A percentile compares a stretch with the other conserved stretches of the same genome.
These are phyloP conservation scores for Quercus ilex DNA, from an alignment of 306 rosid species.

Conservation along the genomic window DNA sequence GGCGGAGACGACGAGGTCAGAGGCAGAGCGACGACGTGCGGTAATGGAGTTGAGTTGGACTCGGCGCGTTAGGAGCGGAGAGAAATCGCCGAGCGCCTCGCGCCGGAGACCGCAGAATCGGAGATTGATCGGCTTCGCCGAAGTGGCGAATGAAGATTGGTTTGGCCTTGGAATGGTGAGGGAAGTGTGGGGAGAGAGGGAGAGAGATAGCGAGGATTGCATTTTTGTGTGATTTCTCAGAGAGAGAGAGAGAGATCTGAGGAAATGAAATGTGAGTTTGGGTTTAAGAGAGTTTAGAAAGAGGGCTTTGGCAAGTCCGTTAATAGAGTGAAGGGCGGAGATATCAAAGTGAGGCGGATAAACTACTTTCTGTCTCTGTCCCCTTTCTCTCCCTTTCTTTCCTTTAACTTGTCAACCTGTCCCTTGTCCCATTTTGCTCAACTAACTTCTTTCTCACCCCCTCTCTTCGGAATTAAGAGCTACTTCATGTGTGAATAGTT, in stretches of 20 bases:
- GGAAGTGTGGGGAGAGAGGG: constrained; percentile 46
- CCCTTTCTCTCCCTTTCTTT: background rate
- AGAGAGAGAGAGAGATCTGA: constrained; percentile 17
- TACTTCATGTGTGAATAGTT: too few species aligned
- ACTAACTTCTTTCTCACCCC: background rate
- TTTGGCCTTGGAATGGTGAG: constrained; percentile 49
- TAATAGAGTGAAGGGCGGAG: constrained; percentile 56
- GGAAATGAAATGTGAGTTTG: background rate
- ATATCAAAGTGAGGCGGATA: constrained; percentile 59
- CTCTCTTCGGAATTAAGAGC: too few species aligned
- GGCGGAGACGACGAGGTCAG: constrained; percentile 30
- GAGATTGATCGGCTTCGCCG: constrained; percentile 46
- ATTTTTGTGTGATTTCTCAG: constrained; percentile 31
- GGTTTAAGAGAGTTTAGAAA: too few species aligned
- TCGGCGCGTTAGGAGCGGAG: constrained; percentile 27
- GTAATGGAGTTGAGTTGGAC: constrained; percentile 6
- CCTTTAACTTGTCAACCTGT: background rate
- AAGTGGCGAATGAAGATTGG: constrained; percentile 2
- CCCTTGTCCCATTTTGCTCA: background rate
- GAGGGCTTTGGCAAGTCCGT: constrained; percentile 62
- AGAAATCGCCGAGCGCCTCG: constrained; percentile 58
- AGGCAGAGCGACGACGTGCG: constrained; percentile 13
- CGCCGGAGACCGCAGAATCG: constrained; percentile 82
- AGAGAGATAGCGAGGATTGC: constrained; percentile 81
- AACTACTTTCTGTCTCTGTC: constrained; percentile 28